Conservation (phyloP, 2,329 filamentous ascomycete species). For the Fusarium aywerte region DNA sequence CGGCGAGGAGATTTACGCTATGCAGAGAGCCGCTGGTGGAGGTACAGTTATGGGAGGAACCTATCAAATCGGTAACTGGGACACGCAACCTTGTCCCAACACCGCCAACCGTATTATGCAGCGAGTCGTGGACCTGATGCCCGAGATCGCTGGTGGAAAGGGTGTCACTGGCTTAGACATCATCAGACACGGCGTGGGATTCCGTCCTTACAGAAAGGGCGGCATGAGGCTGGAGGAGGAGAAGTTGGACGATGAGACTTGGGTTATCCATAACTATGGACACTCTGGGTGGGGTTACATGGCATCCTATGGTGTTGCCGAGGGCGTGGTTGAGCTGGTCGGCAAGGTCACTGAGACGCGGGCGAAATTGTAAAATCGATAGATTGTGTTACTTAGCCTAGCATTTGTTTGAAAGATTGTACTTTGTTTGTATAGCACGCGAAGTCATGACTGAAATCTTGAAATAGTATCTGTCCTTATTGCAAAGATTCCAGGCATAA, state of each 20-base stretch:
- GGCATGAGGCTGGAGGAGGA: slow-evolving; percentile 78
- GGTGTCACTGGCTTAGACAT: slow-evolving; percentile 79
- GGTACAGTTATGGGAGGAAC: slow-evolving; percentile 88
- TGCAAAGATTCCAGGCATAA: no score
- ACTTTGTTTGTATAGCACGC: not conserved
- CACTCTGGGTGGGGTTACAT: slow-evolving; percentile 83
- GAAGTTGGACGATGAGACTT: slow-evolving; percentile 61
- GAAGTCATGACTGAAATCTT: no score
- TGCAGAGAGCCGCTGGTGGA: slow-evolving; percentile 80
- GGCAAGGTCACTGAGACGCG: slow-evolving; percentile 62
- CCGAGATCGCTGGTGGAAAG: slow-evolving; percentile 70
- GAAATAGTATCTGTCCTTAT: no score
- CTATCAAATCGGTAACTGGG: slow-evolving; percentile 83
- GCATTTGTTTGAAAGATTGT: not conserved
- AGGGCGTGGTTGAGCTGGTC: slow-evolving; percentile 74
- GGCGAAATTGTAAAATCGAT: slow-evolving; percentile 43
- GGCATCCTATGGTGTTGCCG: slow-evolving; percentile 75
- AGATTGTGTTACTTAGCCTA: not conserved
- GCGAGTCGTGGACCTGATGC: slow-evolving; percentile 72
- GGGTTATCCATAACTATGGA: slow-evolving; percentile 83
- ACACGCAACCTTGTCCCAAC: slow-evolving; percentile 79
- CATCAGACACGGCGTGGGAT: slow-evolving; percentile 82
- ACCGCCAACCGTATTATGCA: slow-evolving; percentile 85
- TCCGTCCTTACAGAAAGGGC: slow-evolving; percentile 78
- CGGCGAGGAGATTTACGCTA: slow-evolving; percentile 81